Evolutionary conservation across 2,329 filamentous ascomycete species (phyloP), one percentile per base, ranked within the genome.

Genomic region (Cercospora brassicicola): DNA sequence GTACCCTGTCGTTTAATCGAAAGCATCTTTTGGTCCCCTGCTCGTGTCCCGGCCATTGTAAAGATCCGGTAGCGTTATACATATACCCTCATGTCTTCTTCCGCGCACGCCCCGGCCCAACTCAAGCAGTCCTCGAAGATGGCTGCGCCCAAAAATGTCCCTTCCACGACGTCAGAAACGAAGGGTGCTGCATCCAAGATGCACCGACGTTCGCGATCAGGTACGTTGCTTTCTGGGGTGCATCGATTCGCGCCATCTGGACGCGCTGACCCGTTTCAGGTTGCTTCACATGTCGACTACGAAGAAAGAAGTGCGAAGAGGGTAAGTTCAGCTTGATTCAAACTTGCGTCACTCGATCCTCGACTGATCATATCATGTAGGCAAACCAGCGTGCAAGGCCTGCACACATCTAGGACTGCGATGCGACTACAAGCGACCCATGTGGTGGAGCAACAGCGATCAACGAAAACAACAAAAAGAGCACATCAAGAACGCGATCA

Each of bases 361-460:
- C 6, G 13, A 57, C 26, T 57, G 23, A 30, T 28, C 53, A 57
- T 26, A 4, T 33, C 30, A 9, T 18, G 10, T 15, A 57, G 53
- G 53, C 26, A 89, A 88, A 76, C 84, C 87, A n/a, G 79, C 83
- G 60, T 90, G 89, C 78, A 85, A 83, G 74, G 87, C 88, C 67
- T 91, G 88, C 81, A 84, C 82, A 71, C 87, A 89, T 77, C 89
- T 99, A 66, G 91, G 91, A 64, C 86, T 99, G 66, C 86, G 87
- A 76, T 99, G 95, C 84, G 93, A 98, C 84, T 99, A 98, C 84
- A 97, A 96, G 86, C 86, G 94, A 78, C 95, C 95, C 42, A 88
- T 92, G 82, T 99, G 95, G 95, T 99, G 95, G 95, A 91, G 90
- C 82, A 97, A 95, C 85, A 91, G 91, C 77, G 93, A 97, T 71